Base-by-base conservation (phyloP, 345 rosid genomes). In the Gossypium turneri region DNA sequence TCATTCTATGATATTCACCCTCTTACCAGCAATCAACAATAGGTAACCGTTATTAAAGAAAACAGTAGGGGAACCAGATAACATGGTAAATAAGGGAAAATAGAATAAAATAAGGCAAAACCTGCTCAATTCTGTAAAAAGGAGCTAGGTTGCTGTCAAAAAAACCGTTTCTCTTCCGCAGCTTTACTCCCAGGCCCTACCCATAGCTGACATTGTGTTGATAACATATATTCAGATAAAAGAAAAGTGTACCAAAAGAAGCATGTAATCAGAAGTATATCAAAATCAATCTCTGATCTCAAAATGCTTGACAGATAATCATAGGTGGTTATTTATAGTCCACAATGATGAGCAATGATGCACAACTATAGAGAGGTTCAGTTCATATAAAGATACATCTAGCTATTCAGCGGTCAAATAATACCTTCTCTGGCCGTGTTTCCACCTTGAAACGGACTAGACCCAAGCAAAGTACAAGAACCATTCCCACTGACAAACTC, bases 51-150 rank as follows among this genome's bases (percentile, higher is more conserved):
- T 34, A 5, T 34, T 34, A 34, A 34, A 34, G 41, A 34, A 34
- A 34, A 34, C 7, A 34, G 45, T 16, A 53, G 56, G 59, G 67
- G 76, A 50, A 51, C 74, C 44, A 70, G 41, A 71, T 64, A 38
- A 44, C 57, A 19, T 9, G 44, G 44, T 17, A 19, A 44, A 72
- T 24, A 77, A 72, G 19, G 45, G 47, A 24, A 10, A 57, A 77
- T 27, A 71, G 20, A 61, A 45, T 27, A 66, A n/a, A 51, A 20
- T 27, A 43, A 34, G 27, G n/a, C 20, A 63, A 67, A 75, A 90
- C 99, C 99, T 95, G 96, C 85, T 95, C 94, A 66, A 93, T 95
- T 87, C 99, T 88, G 85, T 95, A 95, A 80, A 95, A 95, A 34
- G 99, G 98, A 34, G 98, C 92, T 34, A 95, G 88, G 77, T 90